These are phyloP conservation scores for Elsinoe fawcettii DNA, from an alignment of 2,329 filamentous ascomycete genomes.

Conservation along the genomic window DNA sequence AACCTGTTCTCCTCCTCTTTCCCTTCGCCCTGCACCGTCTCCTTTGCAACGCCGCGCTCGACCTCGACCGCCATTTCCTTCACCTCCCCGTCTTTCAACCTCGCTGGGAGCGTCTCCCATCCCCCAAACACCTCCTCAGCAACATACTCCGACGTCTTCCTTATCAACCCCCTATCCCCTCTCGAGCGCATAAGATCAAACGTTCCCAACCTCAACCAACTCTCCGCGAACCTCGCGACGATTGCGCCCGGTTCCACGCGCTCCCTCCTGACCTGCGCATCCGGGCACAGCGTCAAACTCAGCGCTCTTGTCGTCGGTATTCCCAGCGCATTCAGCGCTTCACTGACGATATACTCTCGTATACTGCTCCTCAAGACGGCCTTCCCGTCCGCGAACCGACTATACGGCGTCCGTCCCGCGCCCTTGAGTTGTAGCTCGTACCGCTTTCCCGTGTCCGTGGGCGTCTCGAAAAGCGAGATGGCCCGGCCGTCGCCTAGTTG, in stretches of 20 bases:
- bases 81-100: constrained; percentile 42
- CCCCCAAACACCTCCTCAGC: constrained; percentile 82
- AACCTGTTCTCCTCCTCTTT: constrained; percentile 74
- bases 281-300: constrained; percentile 67
- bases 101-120: constrained; percentile 72
- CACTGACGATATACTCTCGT: constrained; percentile 86
- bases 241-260: constrained; percentile 83
- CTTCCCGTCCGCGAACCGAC: constrained; percentile 90
- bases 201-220: constrained; percentile 87
- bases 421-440: constrained; percentile 95
- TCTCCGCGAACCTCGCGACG: constrained; percentile 82
- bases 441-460: constrained; percentile 60
- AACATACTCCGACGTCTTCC: constrained; percentile 70
- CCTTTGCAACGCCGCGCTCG: constrained; percentile 33
- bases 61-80: constrained; percentile 40
- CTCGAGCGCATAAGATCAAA: constrained; percentile 85
- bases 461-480: constrained; percentile 87
- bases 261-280: constrained; percentile 68
- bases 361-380: constrained; percentile 89
- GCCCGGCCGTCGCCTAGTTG: constrained; percentile 92
- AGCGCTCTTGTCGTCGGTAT: constrained; percentile 85
- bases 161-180: constrained; percentile 66
- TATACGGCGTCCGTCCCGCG: constrained; percentile 88
- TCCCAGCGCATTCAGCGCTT: constrained; percentile 73
- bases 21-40: constrained; percentile 57